These are phyloP conservation scores for Glarea lozoyensis DNA, from an alignment of 495 filamentous ascomycete species.

Conservation along the genomic window DNA sequence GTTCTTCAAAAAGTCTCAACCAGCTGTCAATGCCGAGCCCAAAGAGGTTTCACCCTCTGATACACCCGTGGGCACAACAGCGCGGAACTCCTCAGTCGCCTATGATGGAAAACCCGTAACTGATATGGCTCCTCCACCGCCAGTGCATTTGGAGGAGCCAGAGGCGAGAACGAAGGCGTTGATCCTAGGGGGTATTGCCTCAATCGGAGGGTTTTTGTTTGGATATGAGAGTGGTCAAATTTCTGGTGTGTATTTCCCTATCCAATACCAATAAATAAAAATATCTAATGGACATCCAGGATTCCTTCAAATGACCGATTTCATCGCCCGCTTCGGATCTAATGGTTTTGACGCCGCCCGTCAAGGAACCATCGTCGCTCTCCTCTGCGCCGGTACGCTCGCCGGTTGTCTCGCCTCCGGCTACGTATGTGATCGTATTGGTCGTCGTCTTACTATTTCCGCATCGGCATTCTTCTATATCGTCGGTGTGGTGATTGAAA, in stretches of 20 bases:
- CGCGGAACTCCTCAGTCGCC: too few species aligned
- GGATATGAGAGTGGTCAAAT: constrained; percentile 56
- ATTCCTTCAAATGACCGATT: constrained; percentile 56
- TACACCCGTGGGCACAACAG: too few species aligned
- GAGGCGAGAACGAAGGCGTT: too few species aligned
- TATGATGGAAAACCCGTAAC: too few species aligned
- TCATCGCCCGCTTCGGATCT: constrained; percentile 37
- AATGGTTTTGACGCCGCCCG: constrained; percentile 37
- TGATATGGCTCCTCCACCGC: too few species aligned
- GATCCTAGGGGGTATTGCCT: constrained; percentile 36
- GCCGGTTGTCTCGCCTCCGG: constrained; percentile 58
- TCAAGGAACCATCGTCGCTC: constrained; percentile 44
- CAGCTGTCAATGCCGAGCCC: too few species aligned
- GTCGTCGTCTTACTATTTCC: constrained; percentile 38
- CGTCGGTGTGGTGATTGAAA: constrained; percentile 60
- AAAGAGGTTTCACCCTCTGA: too few species aligned
- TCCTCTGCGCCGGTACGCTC: constrained; percentile 59
- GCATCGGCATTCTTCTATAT: constrained; percentile 55
- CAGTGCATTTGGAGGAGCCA: too few species aligned
- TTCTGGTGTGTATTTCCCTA: constrained; percentile 10
- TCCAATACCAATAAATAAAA: constrained; percentile 10
- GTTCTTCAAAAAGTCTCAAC: too few species aligned
- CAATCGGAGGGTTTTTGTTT: constrained; percentile 76
- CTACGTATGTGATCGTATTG: constrained; percentile 39
- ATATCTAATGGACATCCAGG: constrained; percentile 33